Evolutionary conservation across 768 basidiomycete genomes (phyloP).

Genomic region (Megacollybia marginata): DNA sequence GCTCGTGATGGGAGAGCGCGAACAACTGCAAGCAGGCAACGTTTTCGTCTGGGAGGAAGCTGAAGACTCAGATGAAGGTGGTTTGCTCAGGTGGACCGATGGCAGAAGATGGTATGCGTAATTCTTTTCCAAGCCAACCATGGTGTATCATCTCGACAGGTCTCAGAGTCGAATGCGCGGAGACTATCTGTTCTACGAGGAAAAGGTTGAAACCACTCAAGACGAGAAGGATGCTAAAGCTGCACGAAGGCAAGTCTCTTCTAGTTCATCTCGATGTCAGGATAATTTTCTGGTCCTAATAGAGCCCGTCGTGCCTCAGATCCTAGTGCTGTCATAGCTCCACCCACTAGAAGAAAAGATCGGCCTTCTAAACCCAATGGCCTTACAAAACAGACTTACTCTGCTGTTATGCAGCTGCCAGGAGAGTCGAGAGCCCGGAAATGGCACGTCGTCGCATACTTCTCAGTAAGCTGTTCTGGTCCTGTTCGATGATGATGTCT

Average conservation of each 20-base stretch:
- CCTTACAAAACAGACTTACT: slow-evolving; percentile 83
- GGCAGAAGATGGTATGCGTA: slow-evolving; percentile 61
- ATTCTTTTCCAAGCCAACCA: neutral
- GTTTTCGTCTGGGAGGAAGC: slow-evolving; percentile 86
- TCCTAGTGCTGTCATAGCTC: slow-evolving; percentile 47
- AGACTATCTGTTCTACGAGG: slow-evolving; percentile 79
- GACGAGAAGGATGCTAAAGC: slow-evolving; percentile 77
- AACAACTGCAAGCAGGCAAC: slow-evolving; percentile 63
- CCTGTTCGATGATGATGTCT: neutral
- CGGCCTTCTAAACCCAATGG: slow-evolving; percentile 73
- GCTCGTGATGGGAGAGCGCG: slow-evolving; percentile 61
- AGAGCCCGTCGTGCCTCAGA: slow-evolving; percentile 57
- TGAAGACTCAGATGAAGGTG: slow-evolving; percentile 55
- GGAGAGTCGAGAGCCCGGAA: slow-evolving; percentile 52
- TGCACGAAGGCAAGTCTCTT: slow-evolving; percentile 50
- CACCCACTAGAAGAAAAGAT: slow-evolving; percentile 65
- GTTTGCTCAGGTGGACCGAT: slow-evolving; percentile 73
- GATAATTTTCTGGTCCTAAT: neutral
- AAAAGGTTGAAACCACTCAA: slow-evolving; percentile 73
- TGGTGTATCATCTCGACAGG: slow-evolving; percentile 29
- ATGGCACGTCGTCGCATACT: slow-evolving; percentile 84
- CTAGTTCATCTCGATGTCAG: neutral
- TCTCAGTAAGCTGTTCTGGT: slow-evolving; percentile 43
- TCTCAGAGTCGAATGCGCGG: slow-evolving; percentile 82
- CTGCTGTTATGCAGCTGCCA: slow-evolving; percentile 63